These are phyloP conservation scores for Neurospora sp. DNA, from an alignment of 2,329 filamentous ascomycete genomes.

Conservation along the genomic window DNA sequence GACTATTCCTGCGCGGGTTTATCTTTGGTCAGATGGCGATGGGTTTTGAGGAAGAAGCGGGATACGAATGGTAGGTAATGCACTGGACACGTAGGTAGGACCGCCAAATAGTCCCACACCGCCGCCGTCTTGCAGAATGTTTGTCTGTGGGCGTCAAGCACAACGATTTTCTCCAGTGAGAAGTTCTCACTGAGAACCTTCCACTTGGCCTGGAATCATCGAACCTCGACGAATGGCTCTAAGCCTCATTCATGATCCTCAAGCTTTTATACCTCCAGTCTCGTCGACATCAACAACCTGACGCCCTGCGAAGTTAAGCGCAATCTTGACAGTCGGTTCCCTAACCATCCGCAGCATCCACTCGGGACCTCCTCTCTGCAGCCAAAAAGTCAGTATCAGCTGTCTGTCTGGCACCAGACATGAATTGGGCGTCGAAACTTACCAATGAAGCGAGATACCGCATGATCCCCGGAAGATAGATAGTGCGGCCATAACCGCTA, in stretches of 20 bases:
- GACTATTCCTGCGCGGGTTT: no score
- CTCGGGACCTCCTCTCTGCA: slow-evolving; percentile 16
- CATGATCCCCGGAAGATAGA: slow-evolving; percentile 23
- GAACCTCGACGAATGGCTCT: no score
- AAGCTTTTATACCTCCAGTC: slow-evolving; percentile 3
- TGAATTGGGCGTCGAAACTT: slow-evolving; percentile 3
- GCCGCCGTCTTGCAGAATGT: no score
- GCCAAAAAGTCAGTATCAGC: neutral
- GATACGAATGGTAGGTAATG: no score
- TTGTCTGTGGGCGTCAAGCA: no score
- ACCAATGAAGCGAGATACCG: slow-evolving; percentile 20
- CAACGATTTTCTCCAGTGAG: no score
- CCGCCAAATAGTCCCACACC: no score
- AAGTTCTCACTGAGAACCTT: no score
- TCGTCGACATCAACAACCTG: slow-evolving; percentile 10
- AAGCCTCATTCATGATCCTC: neutral
- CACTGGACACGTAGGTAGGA: no score
- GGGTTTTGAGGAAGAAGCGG: no score
- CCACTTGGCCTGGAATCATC: no score
- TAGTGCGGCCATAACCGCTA: slow-evolving; percentile 21
- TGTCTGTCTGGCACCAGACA: neutral
- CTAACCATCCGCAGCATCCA: slow-evolving; percentile 11
- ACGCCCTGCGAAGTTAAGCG: slow-evolving; percentile 4
- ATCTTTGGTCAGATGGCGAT: no score
- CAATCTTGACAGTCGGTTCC: neutral